phyloP scores from a whole-genome alignment of 345 rosid species.

The Boechera divaricarpa region DNA sequence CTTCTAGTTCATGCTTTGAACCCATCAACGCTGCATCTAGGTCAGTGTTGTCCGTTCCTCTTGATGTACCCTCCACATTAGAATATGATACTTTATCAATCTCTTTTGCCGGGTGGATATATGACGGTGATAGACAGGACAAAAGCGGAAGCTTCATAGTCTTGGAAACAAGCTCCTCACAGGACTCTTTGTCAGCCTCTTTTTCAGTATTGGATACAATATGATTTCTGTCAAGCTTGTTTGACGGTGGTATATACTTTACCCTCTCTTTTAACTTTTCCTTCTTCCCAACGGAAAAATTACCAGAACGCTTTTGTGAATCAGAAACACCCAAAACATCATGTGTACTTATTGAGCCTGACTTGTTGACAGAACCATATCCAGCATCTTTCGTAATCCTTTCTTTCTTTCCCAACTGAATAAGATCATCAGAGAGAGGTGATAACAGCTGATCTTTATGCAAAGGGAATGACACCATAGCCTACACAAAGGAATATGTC shows the following conservation, averaged over 20 bases:
- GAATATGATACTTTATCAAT: conserved; percentile 44
- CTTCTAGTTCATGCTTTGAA: conserved; percentile 50
- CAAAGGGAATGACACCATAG: conserved; percentile 77
- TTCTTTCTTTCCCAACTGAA: conserved; percentile 58
- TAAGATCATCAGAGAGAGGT: conserved; percentile 74
- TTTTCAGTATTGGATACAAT: conserved; percentile 48
- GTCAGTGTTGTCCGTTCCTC: conserved; percentile 36
- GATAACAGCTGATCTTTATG: conserved; percentile 66
- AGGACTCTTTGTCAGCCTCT: conserved; percentile 51
- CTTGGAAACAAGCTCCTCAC: conserved; percentile 73
- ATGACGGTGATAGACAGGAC: conserved; percentile 54
- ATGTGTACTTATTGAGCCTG: conserved; percentile 41
- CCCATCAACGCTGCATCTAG: conserved; percentile 32
- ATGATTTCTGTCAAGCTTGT: conserved; percentile 44
- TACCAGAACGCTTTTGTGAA: conserved; percentile 52
- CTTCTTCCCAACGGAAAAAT: conserved; percentile 53
- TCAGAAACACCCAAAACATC: conserved; percentile 45
- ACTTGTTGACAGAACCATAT: conserved; percentile 40
- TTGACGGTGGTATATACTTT: conserved; percentile 51
- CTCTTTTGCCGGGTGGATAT: conserved; percentile 48
- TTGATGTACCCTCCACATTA: conserved; percentile 44
- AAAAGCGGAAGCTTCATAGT: conserved; percentile 73
- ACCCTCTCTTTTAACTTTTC: conserved; percentile 50
- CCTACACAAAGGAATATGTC: conserved; percentile 54
- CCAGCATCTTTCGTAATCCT: conserved; percentile 47